phyloP scores from a whole-genome alignment of 2,329 filamentous ascomycete species.

The Scytalidium sp. region DNA sequence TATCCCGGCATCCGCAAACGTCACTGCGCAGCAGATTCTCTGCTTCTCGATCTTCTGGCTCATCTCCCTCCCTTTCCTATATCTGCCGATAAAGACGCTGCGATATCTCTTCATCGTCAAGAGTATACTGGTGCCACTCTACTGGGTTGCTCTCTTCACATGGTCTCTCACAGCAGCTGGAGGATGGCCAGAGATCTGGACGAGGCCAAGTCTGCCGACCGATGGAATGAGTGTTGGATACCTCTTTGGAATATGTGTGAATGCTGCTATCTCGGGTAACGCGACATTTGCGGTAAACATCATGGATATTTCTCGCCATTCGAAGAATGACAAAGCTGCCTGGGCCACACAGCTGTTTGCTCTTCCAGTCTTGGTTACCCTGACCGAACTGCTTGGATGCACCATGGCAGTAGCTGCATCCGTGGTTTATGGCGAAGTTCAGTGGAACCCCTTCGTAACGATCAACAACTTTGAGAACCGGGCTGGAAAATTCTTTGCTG shows the following conservation, averaged over 20 bases:
- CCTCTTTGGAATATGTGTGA: neutral
- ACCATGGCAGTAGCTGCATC: constrained; percentile 14
- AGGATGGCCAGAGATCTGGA: constrained; percentile 1
- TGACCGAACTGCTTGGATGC: constrained; percentile 12
- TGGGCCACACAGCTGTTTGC: constrained; percentile 7
- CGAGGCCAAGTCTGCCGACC: neutral
- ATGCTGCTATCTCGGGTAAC: neutral
- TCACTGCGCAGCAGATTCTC: constrained; percentile 53
- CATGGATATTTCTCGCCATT: constrained; percentile 16
- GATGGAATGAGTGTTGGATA: neutral
- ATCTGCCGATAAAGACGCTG: constrained; percentile 44
- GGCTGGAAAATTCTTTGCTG: constrained; percentile 22
- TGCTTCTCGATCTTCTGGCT: constrained; percentile 44
- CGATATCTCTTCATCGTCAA: constrained; percentile 51
- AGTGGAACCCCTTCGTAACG: constrained; percentile 11
- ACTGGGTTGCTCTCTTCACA: constrained; percentile 19
- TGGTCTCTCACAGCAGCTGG: constrained; percentile 16
- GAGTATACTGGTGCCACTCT: constrained; percentile 28
- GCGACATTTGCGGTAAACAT: constrained; percentile 19
- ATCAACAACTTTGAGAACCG: constrained; percentile 10
- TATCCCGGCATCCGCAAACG: constrained; percentile 43
- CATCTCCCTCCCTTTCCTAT: constrained; percentile 34
- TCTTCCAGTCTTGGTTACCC: constrained; percentile 9
- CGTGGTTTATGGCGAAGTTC: constrained; percentile 14
- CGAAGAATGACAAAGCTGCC: constrained; percentile 4